Evolutionary conservation across 2,329 filamentous ascomycete species (phyloP).

Genomic region (Pseudopyricularia javanii): DNA sequence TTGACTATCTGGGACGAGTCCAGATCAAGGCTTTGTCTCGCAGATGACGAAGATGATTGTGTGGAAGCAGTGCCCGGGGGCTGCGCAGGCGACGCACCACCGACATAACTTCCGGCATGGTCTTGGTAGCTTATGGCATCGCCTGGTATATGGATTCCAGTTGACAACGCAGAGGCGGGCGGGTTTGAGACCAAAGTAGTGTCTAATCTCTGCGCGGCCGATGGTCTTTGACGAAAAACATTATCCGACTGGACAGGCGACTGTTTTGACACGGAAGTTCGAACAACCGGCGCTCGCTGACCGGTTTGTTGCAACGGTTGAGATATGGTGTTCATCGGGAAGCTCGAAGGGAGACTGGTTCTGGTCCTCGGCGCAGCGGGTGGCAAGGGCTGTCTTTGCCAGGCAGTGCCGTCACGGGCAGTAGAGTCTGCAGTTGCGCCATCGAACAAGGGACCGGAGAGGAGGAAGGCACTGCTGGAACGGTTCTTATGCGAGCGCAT

Average conservation of each 20-base stretch:
- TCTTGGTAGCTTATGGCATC: neutral
- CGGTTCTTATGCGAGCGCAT: slow-evolving; percentile 26
- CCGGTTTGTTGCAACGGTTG: neutral
- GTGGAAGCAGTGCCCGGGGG: slow-evolving; percentile 1
- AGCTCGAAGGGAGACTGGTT: neutral
- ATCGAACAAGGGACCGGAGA: slow-evolving; percentile 27
- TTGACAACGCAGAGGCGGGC: neutral
- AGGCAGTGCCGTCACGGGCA: neutral
- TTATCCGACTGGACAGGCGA: neutral
- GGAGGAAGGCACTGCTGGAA: slow-evolving; percentile 36
- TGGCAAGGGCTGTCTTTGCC: neutral
- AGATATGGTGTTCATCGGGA: neutral
- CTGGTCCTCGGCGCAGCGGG: neutral
- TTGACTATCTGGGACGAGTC: slow-evolving; percentile 87
- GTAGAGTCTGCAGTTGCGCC: slow-evolving; percentile 4
- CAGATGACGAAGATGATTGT: neutral
- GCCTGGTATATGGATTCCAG: neutral
- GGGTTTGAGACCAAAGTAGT: neutral
- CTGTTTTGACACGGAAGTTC: neutral
- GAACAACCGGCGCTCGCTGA: neutral
- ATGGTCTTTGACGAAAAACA: neutral
- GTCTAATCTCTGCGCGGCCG: neutral
- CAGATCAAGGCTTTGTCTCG: slow-evolving; percentile 35
- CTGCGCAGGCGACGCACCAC: neutral
- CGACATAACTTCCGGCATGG: neutral